These are phyloP conservation scores for Tylopilus orsonianus DNA, from an alignment of 1,284 basidiomycete genomes.

Conservation along the genomic window DNA sequence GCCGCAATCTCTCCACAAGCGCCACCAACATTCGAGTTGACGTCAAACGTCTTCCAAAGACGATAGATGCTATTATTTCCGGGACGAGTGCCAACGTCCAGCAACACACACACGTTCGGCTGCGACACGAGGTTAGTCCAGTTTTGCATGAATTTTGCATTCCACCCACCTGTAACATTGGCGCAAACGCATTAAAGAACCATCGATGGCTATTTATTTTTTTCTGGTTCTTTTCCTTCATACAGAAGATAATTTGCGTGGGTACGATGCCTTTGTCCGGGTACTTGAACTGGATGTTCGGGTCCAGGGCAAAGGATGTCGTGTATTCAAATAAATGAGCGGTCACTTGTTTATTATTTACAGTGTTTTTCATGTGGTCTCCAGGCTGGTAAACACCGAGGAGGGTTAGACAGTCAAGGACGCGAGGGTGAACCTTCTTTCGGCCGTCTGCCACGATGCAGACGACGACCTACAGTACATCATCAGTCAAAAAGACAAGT, in stretches of 20 bases:
- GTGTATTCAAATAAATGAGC: slow-evolving; percentile 98
- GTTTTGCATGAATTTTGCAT: neutral
- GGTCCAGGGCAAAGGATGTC: slow-evolving; percentile 85
- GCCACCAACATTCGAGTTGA: slow-evolving; percentile 90
- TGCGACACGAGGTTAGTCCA: slow-evolving; percentile 31
- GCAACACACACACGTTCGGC: slow-evolving; percentile 85
- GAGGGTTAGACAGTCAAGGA: slow-evolving; percentile 87
- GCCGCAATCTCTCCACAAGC: slow-evolving; percentile 94
- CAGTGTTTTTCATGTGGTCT: slow-evolving; percentile 86
- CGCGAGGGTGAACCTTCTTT: slow-evolving; percentile 88
- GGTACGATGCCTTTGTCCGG: slow-evolving; percentile 95
- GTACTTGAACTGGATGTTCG: slow-evolving; percentile 90
- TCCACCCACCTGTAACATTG: slow-evolving; percentile 59
- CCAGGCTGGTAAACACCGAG: slow-evolving; percentile 77
- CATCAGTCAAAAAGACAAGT: neutral
- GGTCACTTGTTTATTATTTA: slow-evolving; percentile 86
- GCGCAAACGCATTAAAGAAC: slow-evolving; percentile 92
- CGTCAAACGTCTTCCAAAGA: slow-evolving; percentile 94
- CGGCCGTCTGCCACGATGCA: slow-evolving; percentile 96
- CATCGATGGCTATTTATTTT: slow-evolving; percentile 96
- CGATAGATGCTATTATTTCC: slow-evolving; percentile 84
- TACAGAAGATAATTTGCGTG: slow-evolving; percentile 87
- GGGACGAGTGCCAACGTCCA: slow-evolving; percentile 94
- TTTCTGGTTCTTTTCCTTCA: slow-evolving; percentile 95
- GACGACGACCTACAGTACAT: slow-evolving; percentile 72